phyloP scores from a whole-genome alignment of 139 green algal species.

The Tetradesmus lagerheimii region DNA sequence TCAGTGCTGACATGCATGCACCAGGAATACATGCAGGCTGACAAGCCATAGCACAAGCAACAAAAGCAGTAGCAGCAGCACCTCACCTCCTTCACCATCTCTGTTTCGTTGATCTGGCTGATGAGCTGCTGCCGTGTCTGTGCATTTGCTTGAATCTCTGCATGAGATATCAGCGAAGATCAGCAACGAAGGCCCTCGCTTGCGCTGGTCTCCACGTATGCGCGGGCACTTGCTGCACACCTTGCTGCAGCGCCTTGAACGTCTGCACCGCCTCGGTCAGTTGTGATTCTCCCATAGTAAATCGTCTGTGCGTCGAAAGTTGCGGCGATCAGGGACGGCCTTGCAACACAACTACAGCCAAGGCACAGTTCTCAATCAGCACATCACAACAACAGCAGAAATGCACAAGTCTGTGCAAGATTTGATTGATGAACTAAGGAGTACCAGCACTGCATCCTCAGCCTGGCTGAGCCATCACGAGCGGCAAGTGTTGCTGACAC shows the following conservation, averaged over 20 bases:
- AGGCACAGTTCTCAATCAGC: background rate
- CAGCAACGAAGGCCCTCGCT: background rate
- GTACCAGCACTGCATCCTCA: too few species aligned
- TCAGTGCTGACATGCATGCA: background rate
- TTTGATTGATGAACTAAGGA: too few species aligned
- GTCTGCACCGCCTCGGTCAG: slow-evolving; percentile 22
- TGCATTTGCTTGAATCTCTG: slow-evolving; percentile 71
- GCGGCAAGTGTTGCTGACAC: too few species aligned
- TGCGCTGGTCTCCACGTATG: background rate
- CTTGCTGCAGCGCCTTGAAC: slow-evolving; percentile 44
- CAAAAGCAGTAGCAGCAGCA: background rate
- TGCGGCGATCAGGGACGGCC: background rate
- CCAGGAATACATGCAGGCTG: background rate
- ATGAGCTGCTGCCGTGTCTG: slow-evolving; percentile 64
- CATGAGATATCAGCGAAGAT: background rate
- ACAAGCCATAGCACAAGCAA: background rate
- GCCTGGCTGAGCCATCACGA: too few species aligned
- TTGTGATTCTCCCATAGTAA: background rate
- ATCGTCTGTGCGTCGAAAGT: background rate
- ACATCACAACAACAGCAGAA: background rate
- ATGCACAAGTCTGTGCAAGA: background rate
- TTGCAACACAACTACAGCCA: background rate
- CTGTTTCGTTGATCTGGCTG: slow-evolving; percentile 78
- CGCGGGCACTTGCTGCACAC: slow-evolving; percentile 8
- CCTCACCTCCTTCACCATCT: slow-evolving; percentile 78